Conservation (phyloP, 352 stramenopile species). For the Salisapilia sapeloensis region DNA sequence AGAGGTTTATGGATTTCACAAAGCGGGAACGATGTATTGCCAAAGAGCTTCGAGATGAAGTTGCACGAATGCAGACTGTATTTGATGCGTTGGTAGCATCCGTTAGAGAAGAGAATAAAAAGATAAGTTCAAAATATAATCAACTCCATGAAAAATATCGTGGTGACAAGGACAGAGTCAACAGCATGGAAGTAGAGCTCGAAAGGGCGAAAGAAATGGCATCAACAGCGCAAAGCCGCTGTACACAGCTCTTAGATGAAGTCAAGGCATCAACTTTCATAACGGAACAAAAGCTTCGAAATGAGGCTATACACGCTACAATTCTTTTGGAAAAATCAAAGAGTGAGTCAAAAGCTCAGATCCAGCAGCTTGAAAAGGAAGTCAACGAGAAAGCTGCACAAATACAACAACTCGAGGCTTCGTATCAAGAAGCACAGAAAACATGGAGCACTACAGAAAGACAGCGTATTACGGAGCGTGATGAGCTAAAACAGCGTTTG, state of each 20-base stretch:
- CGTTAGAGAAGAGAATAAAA: constrained; percentile 4
- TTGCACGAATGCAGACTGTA: constrained; percentile 13
- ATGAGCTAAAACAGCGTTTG: constrained; percentile 37
- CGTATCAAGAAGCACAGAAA: constrained; percentile 11
- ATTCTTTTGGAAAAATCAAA: constrained; percentile 32
- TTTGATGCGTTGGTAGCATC: constrained; percentile 10
- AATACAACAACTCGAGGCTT: constrained; percentile 23
- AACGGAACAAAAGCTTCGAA: constrained; percentile 45
- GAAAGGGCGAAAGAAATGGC: too few species aligned
- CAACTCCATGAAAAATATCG: too few species aligned
- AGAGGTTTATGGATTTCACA: constrained; percentile 56
- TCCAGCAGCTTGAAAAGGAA: constrained; percentile 10
- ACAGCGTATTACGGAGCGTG: constrained; percentile 16
- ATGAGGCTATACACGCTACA: constrained; percentile 44
- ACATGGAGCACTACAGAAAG: constrained; percentile 17
- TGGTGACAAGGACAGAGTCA: not conserved
- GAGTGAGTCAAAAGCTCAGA: constrained; percentile 13
- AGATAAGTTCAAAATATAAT: constrained; percentile 4
- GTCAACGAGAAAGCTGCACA: constrained; percentile 9
- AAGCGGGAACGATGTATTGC: constrained; percentile 28
- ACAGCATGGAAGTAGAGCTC: too few species aligned
- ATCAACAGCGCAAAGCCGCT: not conserved
- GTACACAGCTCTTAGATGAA: constrained; percentile 8
- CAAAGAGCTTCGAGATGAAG: constrained; percentile 16
- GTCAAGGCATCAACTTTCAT: constrained; percentile 12